A percentile compares a stretch with the other conserved stretches of the same genome.
Evolutionary conservation across 1,284 basidiomycete genomes (phyloP).

Genomic region (Trichosporon sp.): DNA sequence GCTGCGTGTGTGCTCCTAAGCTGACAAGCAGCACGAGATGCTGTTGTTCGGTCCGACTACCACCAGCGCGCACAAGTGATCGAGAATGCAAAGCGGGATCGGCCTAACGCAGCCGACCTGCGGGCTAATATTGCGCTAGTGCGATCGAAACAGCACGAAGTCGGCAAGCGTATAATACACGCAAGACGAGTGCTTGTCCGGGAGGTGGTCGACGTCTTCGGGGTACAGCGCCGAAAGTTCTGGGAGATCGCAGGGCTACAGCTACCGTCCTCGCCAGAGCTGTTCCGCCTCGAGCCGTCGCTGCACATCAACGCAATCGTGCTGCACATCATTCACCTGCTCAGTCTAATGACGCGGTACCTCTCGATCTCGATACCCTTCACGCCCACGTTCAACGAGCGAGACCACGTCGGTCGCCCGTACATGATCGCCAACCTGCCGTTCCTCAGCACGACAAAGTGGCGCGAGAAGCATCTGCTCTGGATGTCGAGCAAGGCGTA

Average conservation of each 20-base stretch:
- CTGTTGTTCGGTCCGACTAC: neutral
- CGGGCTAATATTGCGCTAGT: constrained; percentile 11
- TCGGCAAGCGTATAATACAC: constrained; percentile 27
- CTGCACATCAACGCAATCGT: constrained; percentile 36
- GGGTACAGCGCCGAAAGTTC: constrained; percentile 21
- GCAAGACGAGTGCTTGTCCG: constrained; percentile 35
- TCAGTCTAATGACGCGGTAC: constrained; percentile 36
- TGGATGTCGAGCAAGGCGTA: constrained; percentile 34
- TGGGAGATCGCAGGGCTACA: constrained; percentile 38
- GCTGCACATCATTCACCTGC: constrained; percentile 33
- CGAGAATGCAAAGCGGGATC: constrained; percentile 1
- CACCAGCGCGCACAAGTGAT: constrained; percentile 1
- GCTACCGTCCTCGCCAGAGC: constrained; percentile 27
- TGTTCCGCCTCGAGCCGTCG: constrained; percentile 26
- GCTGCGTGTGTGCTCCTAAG: neutral
- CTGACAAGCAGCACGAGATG: constrained; percentile 9
- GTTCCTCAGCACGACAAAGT: constrained; percentile 34
- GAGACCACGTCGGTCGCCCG: constrained; percentile 32
- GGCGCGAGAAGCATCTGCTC: constrained; percentile 31
- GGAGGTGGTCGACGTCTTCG: constrained; percentile 39
- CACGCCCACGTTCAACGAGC: constrained; percentile 19
- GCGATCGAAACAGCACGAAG: constrained; percentile 21
- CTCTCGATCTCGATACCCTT: constrained; percentile 40
- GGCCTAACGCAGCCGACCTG: constrained; percentile 8
- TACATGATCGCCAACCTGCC: constrained; percentile 31